A percentile compares a stretch with the other conserved stretches of the same genome.
Conservation (phyloP, 176 grass and related monocot species). For the Poa annua region DNA sequence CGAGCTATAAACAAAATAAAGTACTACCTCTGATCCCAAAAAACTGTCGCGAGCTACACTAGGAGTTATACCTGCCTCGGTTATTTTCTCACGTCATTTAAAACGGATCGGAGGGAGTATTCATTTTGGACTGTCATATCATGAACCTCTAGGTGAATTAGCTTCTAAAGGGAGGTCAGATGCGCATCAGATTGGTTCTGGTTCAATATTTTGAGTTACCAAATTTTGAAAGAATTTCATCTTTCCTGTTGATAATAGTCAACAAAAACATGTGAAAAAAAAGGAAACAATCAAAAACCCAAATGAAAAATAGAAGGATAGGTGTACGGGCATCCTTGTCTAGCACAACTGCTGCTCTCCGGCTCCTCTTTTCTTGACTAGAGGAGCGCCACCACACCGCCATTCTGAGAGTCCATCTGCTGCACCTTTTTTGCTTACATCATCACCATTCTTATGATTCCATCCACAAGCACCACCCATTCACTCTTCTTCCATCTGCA, state of each 20-base stretch:
- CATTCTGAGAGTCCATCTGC: neutral
- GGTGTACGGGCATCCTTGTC: neutral
- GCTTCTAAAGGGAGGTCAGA: neutral
- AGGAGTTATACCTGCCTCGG: too few species aligned
- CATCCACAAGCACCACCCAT: neutral
- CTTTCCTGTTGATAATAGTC: neutral
- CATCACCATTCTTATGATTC: neutral
- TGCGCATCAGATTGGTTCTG: neutral
- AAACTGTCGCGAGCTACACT: too few species aligned
- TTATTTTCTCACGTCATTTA: too few species aligned
- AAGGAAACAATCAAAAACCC: neutral
- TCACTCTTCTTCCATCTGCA: constrained; percentile 5
- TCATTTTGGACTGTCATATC: neutral
- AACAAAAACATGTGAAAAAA: neutral
- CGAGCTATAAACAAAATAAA: neutral
- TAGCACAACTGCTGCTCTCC: neutral
- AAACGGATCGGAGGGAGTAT: too few species aligned
- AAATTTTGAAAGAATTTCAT: neutral
- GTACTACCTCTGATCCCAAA: too few species aligned
- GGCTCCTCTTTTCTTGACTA: neutral
- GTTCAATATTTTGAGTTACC: neutral
- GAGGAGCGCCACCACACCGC: neutral
- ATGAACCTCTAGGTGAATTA: constrained; percentile 18
- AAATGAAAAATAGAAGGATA: neutral
- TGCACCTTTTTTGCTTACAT: neutral